Conservation (phyloP, 2,329 filamentous ascomycete species). For the Hymenoscyphus repandus region DNA sequence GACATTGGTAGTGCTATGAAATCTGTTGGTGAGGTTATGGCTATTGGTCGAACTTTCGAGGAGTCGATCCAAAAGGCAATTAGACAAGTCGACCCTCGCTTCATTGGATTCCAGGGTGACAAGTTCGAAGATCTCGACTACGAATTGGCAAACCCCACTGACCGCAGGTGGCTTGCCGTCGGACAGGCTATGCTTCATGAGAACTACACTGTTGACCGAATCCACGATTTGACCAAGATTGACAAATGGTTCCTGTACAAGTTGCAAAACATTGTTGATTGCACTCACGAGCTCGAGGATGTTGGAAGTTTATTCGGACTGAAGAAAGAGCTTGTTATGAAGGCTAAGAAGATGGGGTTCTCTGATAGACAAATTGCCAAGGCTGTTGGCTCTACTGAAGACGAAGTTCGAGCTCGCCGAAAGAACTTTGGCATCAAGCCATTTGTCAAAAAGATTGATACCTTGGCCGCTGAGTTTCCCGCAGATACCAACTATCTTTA, state of each 20-base stretch:
- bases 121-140: slow-evolving; percentile 91
- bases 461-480: slow-evolving; percentile 72
- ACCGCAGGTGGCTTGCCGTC: slow-evolving; percentile 94
- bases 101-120: slow-evolving; percentile 89
- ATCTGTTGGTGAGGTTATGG: slow-evolving; percentile 98
- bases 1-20: slow-evolving; percentile 99
- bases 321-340: slow-evolving; percentile 81
- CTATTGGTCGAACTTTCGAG: slow-evolving; percentile 96
- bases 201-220: slow-evolving; percentile 84
- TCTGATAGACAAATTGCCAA: slow-evolving; percentile 91
- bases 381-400: slow-evolving; percentile 79
- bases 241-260: slow-evolving; percentile 99
- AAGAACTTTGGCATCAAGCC: slow-evolving; percentile 84
- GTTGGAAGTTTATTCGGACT: slow-evolving; percentile 77
- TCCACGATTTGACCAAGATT: slow-evolving; percentile 95
- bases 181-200: slow-evolving; percentile 98
- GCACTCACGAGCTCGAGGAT: slow-evolving; percentile 77
- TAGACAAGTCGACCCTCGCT: slow-evolving; percentile 89
- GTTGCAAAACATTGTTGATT: slow-evolving; percentile 93
- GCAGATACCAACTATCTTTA: slow-evolving; percentile 9
- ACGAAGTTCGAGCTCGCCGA: slow-evolving; percentile 80
- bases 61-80: slow-evolving; percentile 99
- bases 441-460: slow-evolving; percentile 98
- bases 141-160: slow-evolving; percentile 85
- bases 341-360: slow-evolving; percentile 97